These are phyloP conservation scores for Stellera chamaejasme DNA, from an alignment of 345 rosid genomes.

Conservation along the genomic window DNA sequence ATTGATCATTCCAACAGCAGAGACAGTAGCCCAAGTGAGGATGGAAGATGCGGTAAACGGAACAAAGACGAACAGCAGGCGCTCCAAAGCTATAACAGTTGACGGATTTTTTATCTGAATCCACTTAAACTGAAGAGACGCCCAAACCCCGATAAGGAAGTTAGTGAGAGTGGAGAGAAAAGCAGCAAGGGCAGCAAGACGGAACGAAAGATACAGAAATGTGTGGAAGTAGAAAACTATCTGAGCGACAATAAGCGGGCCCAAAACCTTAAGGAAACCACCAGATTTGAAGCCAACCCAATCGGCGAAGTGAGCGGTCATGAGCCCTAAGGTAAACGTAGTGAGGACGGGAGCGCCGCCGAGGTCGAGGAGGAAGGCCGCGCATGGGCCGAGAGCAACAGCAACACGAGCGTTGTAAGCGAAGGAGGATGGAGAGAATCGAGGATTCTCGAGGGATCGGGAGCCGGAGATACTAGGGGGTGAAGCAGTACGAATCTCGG, in stretches of 20 bases:
- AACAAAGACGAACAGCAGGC: conserved; percentile 75
- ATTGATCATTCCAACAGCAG: conserved; percentile 83
- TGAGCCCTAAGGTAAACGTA: conserved; percentile 70
- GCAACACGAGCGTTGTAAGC: conserved; percentile 72
- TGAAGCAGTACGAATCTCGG: neutral
- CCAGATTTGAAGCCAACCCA: conserved; percentile 75
- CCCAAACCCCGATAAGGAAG: conserved; percentile 84
- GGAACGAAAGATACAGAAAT: conserved; percentile 41
- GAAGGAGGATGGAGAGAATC: conserved; percentile 78
- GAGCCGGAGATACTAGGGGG: conserved; percentile 19
- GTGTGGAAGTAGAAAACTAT: conserved; percentile 89
- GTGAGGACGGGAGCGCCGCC: conserved; percentile 86
- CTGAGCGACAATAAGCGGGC: conserved; percentile 78
- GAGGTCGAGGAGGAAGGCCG: conserved; percentile 90
- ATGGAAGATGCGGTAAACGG: conserved; percentile 73
- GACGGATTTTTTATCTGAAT: conserved; percentile 84
- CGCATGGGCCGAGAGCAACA: conserved; percentile 71
- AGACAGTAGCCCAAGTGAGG: conserved; percentile 92
- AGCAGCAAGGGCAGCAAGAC: conserved; percentile 59
- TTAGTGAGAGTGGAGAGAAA: conserved; percentile 70
- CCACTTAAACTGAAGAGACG: conserved; percentile 98
- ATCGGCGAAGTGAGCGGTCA: conserved; percentile 84
- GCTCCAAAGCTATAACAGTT: conserved; percentile 79
- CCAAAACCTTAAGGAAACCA: conserved; percentile 80
- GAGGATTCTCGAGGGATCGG: conserved; percentile 41